These are phyloP conservation scores for Ustilago loliicola DNA, from an alignment of 1,284 basidiomycete species.

Conservation along the genomic window DNA sequence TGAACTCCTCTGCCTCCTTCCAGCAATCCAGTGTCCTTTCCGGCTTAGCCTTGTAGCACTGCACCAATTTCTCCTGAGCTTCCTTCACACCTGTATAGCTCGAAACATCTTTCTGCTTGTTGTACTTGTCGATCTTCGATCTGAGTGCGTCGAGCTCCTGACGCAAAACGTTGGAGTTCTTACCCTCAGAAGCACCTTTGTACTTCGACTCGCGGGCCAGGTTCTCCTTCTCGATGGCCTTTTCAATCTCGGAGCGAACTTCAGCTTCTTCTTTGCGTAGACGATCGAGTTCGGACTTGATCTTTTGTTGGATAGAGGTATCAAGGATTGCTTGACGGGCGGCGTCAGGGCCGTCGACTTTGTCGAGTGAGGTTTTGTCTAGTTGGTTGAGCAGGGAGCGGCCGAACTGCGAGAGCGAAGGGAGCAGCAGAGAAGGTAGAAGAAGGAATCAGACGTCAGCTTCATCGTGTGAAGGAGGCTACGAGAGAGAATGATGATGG, in stretches of 20 bases:
- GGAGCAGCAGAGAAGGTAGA: not conserved
- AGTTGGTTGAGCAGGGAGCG: slow-evolving; percentile 56
- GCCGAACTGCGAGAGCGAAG: slow-evolving; percentile 35
- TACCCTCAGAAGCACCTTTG: slow-evolving; percentile 53
- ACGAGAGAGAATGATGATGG: not conserved
- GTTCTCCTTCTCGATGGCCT: slow-evolving; percentile 67
- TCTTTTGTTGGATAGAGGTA: slow-evolving; percentile 62
- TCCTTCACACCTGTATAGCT: slow-evolving; percentile 77
- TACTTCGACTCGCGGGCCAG: slow-evolving; percentile 57
- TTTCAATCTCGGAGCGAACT: slow-evolving; percentile 62
- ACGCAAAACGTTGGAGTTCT: slow-evolving; percentile 60
- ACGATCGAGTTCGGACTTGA: slow-evolving; percentile 61
- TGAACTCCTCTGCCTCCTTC: slow-evolving; percentile 81
- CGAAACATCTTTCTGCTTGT: slow-evolving; percentile 75
- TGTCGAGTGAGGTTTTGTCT: slow-evolving; percentile 49
- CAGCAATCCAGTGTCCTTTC: slow-evolving; percentile 80
- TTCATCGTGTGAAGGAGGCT: not conserved
- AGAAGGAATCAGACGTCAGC: not conserved
- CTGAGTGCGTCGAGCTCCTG: slow-evolving; percentile 65
- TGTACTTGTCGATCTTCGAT: slow-evolving; percentile 80
- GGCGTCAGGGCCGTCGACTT: slow-evolving; percentile 45
- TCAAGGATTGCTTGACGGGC: slow-evolving; percentile 61
- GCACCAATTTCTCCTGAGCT: slow-evolving; percentile 76
- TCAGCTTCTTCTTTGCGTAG: slow-evolving; percentile 65
- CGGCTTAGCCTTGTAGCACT: slow-evolving; percentile 81